A percentile compares a stretch with the other conserved stretches of the same genome.
These are phyloP conservation scores for Euclidium syriacum DNA, from an alignment of 345 rosid species.

Conservation along the genomic window DNA sequence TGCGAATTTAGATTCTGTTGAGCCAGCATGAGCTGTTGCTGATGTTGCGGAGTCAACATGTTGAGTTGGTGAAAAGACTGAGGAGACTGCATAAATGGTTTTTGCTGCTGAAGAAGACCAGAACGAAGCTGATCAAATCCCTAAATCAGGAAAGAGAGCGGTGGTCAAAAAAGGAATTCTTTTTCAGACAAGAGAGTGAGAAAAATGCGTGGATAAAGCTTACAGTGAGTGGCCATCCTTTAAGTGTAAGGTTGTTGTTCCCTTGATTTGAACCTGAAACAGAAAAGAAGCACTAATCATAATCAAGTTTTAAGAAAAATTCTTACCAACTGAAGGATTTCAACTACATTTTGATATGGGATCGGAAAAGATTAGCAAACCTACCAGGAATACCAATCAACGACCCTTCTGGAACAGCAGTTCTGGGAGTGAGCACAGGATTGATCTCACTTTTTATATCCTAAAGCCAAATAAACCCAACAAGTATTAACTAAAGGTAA, in stretches of 20 bases:
- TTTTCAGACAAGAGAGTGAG: conserved; percentile 1
- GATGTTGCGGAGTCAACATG: conserved; percentile 91
- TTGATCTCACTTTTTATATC: conserved; percentile 88
- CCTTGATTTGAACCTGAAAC: conserved; percentile 86
- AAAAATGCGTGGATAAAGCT: conserved; percentile 28
- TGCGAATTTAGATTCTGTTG: conserved; percentile 84
- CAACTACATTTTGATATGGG: conserved; percentile 4
- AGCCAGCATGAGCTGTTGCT: conserved; percentile 90
- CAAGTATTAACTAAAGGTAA: neutral
- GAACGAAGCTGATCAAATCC: conserved; percentile 71
- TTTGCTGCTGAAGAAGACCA: conserved; percentile 79
- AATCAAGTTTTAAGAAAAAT: neutral
- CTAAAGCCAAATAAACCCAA: conserved; percentile 47
- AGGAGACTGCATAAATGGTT: conserved; percentile 82
- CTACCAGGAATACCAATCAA: conserved; percentile 90
- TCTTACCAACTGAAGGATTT: conserved; percentile 3
- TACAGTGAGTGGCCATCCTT: conserved; percentile 95
- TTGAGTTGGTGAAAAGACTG: conserved; percentile 87
- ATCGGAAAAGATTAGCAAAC: conserved; percentile 4
- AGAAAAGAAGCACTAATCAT: conserved; percentile 13
- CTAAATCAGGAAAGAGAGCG: conserved; percentile 31
- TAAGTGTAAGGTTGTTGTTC: conserved; percentile 78
- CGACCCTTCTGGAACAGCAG: conserved; percentile 82
- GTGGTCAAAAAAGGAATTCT: conserved; percentile 1
- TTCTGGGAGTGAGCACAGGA: conserved; percentile 81